phyloP scores from a whole-genome alignment of 495 filamentous ascomycete genomes.

The Lophium mytilinum region DNA sequence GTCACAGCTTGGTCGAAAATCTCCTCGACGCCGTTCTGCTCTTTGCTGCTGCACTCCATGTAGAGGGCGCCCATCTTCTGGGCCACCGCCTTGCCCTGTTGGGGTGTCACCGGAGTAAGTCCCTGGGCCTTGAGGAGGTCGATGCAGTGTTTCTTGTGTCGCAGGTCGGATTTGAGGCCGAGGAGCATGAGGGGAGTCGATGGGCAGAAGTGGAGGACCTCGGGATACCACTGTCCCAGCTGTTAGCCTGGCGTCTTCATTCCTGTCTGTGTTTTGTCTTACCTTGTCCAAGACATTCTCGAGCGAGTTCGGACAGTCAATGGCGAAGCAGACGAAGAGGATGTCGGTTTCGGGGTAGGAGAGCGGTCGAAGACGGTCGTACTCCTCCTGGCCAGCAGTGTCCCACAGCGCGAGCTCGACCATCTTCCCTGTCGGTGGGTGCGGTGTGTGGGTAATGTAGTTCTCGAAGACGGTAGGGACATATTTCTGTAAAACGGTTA shows the following conservation, averaged over 20 bases:
- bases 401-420: conserved; percentile 97
- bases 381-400: conserved; percentile 97
- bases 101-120: conserved; percentile 81
- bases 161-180: conserved; percentile 93
- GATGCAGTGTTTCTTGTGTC: conserved; percentile 87
- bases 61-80: conserved; percentile 88
- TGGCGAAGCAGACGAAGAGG: conserved; percentile 97
- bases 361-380: conserved; percentile 87
- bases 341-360: conserved; percentile 98
- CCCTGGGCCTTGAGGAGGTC: conserved; percentile 97
- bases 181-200: conserved; percentile 92
- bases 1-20: conserved; percentile 87
- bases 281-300: conserved; percentile 99
- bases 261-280: conserved; percentile 13
- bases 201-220: conserved; percentile 97
- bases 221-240: conserved; percentile 80
- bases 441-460: conserved; percentile 93
- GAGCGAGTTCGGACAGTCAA: conserved; percentile 94
- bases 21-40: conserved; percentile 90
- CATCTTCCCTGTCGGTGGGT: conserved; percentile 78
- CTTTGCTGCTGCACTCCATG: conserved; percentile 97
- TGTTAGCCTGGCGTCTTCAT: conserved; percentile 11
- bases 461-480: conserved; percentile 99
- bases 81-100: conserved; percentile 83
- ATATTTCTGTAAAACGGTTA: conserved; percentile 70